Conservation (phyloP, 768 basidiomycete genomes). For the Auricularia auricula-judae region DNA sequence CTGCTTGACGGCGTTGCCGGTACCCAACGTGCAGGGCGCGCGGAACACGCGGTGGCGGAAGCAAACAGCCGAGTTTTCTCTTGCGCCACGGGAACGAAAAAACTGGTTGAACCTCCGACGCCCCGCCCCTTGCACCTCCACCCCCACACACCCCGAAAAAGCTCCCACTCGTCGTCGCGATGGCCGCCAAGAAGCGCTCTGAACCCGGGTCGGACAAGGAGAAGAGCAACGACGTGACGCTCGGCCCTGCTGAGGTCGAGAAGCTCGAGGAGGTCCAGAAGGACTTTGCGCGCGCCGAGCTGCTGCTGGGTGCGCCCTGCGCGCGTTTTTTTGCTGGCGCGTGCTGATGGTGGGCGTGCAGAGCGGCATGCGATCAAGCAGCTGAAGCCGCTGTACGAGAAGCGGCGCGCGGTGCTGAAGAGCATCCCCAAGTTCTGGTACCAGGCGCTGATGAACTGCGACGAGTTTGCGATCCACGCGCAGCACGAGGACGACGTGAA, state of each 20-base stretch:
- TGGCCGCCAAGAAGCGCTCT: conserved; percentile 44
- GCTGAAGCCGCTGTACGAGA: conserved; percentile 53
- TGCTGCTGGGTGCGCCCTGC: conserved; percentile 45
- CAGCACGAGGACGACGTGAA: conserved; percentile 69
- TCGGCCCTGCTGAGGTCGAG: conserved; percentile 60
- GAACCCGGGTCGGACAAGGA: conserved; percentile 71
- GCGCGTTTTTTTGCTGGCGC: neutral
- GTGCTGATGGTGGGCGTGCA: conserved; percentile 16
- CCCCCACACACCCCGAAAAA: neutral
- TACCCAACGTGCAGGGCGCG: neutral
- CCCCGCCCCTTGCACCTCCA: neutral
- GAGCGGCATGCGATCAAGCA: conserved; percentile 54
- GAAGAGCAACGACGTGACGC: conserved; percentile 57
- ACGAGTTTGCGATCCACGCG: conserved; percentile 47
- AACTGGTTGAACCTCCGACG: too few relatives aligned
- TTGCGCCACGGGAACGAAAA: neutral
- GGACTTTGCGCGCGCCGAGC: conserved; percentile 58
- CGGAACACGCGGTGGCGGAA: neutral
- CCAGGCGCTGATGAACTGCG: conserved; percentile 67
- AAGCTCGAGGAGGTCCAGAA: conserved; percentile 57
- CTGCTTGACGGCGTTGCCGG: too few relatives aligned
- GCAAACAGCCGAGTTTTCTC: neutral
- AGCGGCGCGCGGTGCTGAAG: conserved; percentile 56
- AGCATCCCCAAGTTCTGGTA: conserved; percentile 67
- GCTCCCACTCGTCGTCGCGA: neutral